Percentiles rank a stretch among this genome's conserved stretches.
phyloP scores from a whole-genome alignment of 352 stramenopile genomes.

The Pythium rhizo-oryzae region DNA sequence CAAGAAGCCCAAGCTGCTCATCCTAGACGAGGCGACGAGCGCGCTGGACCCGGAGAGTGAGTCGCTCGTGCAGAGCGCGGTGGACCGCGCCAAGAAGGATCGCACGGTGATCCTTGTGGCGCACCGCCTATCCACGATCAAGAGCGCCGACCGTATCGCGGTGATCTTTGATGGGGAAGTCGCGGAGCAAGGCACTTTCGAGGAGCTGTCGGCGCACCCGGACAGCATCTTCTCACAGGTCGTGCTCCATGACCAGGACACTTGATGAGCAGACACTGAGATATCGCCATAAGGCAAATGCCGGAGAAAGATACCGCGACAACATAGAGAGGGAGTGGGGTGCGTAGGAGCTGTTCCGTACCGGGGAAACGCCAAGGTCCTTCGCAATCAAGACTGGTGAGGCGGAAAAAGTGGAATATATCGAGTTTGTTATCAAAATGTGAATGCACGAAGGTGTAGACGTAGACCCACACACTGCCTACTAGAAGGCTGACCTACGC shows the following conservation, averaged over 20 bases:
- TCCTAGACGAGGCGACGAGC: constrained; percentile 84
- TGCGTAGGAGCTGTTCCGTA: too few species aligned
- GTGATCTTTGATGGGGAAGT: constrained; percentile 89
- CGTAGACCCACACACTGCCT: too few species aligned
- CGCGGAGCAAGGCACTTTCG: constrained; percentile 83
- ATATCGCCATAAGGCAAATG: too few species aligned
- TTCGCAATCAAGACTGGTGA: too few species aligned
- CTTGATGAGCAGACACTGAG: too few species aligned
- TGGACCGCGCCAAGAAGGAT: constrained; percentile 74
- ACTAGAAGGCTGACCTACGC: not conserved
- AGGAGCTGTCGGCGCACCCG: constrained; percentile 53
- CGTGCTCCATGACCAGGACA: constrained; percentile 67
- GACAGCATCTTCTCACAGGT: constrained; percentile 81
- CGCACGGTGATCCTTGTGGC: constrained; percentile 97
- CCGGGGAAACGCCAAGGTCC: too few species aligned
- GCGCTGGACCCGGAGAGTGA: constrained; percentile 83
- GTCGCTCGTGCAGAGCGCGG: constrained; percentile 74
- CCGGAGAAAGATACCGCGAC: too few species aligned
- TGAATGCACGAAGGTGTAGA: too few species aligned
- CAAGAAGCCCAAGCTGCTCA: constrained; percentile 76
- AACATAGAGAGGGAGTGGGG: too few species aligned
- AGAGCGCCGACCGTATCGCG: constrained; percentile 90
- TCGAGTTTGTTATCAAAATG: too few species aligned
- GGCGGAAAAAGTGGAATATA: too few species aligned
- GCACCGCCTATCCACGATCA: constrained; percentile 95